phyloP scores from a whole-genome alignment of 768 basidiomycete species.

The Boletus subcaerulescens region DNA sequence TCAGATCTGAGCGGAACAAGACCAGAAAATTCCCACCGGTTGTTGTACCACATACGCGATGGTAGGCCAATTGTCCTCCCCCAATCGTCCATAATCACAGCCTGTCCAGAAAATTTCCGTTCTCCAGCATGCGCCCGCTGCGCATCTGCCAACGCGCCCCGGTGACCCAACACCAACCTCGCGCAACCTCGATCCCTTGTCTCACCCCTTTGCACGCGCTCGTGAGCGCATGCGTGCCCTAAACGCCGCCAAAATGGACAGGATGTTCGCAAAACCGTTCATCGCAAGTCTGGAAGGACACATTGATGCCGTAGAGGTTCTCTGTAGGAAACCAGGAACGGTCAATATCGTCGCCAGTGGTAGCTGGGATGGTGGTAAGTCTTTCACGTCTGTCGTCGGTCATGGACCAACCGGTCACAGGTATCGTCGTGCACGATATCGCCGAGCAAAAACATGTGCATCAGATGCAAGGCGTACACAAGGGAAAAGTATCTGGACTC shows the following conservation, averaged over 20 bases:
- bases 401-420: constrained; percentile 36
- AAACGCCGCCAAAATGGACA: constrained; percentile 94
- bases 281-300: constrained; percentile 89
- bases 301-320: constrained; percentile 87
- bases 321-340: constrained; percentile 69
- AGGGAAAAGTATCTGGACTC: constrained; percentile 81
- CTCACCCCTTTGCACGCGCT: constrained; percentile 92
- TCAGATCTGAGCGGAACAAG: too few relatives aligned
- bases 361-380: constrained; percentile 92
- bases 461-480: constrained; percentile 69
- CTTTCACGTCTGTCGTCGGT: not conserved
- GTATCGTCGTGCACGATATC: constrained; percentile 83
- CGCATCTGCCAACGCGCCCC: constrained; percentile 67
- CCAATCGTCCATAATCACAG: constrained; percentile 1
- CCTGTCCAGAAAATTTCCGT: constrained; percentile 74
- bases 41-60: constrained; percentile 1
- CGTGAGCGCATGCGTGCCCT: constrained; percentile 91
- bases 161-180: constrained; percentile 87
- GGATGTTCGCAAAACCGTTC: constrained; percentile 98
- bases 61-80: constrained; percentile 2
- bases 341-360: constrained; percentile 84
- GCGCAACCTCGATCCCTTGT: constrained; percentile 90
- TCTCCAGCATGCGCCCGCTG: constrained; percentile 76
- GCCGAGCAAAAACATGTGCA: constrained; percentile 51
- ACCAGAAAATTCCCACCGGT: constrained; percentile 5